phyloP scores from a whole-genome alignment of 306 rosid genomes.

The Neltuma alba region DNA sequence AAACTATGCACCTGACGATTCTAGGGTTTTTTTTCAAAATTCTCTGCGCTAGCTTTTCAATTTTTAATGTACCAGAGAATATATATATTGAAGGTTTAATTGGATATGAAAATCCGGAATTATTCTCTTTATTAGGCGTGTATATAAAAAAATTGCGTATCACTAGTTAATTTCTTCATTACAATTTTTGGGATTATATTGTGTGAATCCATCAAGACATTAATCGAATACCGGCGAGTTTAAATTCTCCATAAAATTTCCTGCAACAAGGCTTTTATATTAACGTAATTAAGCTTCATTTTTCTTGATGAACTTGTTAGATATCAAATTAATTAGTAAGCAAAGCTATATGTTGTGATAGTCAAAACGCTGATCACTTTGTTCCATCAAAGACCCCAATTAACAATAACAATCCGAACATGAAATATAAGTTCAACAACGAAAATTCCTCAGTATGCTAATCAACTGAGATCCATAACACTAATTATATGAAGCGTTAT shows the following conservation, averaged over 20 bases:
- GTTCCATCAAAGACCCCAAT: not conserved
- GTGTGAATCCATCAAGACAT: not conserved
- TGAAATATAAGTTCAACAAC: not conserved
- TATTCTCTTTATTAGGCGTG: not conserved
- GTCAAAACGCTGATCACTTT: not conserved
- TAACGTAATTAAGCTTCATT: not conserved
- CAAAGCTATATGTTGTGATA: not conserved
- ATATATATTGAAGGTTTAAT: not conserved
- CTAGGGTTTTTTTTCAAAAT: not conserved
- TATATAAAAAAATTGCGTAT: not conserved
- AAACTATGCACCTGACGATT: not conserved
- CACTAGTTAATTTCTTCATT: not conserved
- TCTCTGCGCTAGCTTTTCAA: not conserved
- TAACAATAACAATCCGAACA: not conserved
- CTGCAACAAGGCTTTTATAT: not conserved
- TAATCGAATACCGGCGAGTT: too few relatives aligned
- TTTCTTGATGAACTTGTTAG: not conserved
- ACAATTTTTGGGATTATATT: not conserved
- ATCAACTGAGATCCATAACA: not conserved
- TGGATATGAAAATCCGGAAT: not conserved
- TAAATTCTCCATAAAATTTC: not conserved
- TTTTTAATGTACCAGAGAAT: not conserved
- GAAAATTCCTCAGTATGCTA: not conserved
- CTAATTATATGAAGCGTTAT: not conserved
- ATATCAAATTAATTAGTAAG: not conserved